Conservation (phyloP, 192 early-diverging fungal genomes). For the Entomortierella lignicola region DNA sequence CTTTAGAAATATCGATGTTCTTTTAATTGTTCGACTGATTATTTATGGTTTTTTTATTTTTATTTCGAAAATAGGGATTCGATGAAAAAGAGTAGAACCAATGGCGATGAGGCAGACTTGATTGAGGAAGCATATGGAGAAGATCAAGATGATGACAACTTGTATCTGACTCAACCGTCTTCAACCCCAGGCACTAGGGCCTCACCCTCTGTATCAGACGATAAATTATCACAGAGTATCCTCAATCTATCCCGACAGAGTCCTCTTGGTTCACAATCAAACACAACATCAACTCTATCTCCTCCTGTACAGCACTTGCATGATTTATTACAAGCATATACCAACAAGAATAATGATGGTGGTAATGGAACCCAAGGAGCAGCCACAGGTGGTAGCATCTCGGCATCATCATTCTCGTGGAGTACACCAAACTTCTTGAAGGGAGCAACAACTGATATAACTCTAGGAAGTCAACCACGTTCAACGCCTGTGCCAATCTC, state of each 20-base stretch:
- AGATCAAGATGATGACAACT: background rate
- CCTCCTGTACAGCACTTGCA: background rate
- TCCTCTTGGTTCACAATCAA: background rate
- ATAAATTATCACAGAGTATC: background rate
- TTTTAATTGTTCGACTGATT: background rate
- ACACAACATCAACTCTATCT: background rate
- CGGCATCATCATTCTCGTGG: background rate
- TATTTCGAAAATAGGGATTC: background rate
- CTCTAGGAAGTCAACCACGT: too few species aligned
- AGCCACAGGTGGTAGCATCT: background rate
- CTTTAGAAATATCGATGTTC: background rate
- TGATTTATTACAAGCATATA: background rate
- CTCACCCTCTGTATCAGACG: background rate
- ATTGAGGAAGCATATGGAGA: background rate
- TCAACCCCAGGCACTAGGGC: background rate
- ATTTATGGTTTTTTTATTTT: background rate
- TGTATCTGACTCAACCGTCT: background rate
- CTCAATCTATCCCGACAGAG: background rate
- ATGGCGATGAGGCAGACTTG: background rate
- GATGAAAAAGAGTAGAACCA: constrained; percentile 6
- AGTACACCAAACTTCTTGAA: too few species aligned
- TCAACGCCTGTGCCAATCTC: background rate
- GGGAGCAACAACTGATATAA: too few species aligned
- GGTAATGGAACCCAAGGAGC: background rate
- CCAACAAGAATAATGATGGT: background rate